A percentile compares a stretch with the other conserved stretches of the same genome.
Evolutionary conservation across 2,329 filamentous ascomycete genomes (phyloP).

Genomic region (Whalleya microplaca): DNA sequence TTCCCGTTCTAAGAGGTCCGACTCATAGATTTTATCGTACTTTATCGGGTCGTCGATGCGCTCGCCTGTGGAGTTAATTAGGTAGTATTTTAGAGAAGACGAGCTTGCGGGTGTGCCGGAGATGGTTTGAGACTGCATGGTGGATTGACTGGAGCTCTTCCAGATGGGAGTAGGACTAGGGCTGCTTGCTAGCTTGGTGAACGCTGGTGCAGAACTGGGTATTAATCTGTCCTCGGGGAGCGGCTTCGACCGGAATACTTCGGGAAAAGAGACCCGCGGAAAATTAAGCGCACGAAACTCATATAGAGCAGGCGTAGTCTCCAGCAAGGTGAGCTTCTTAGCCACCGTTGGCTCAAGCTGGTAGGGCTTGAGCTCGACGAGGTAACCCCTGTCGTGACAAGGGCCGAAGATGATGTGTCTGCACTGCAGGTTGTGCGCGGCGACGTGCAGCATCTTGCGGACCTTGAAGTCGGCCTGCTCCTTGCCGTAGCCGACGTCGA

Average conservation of each 20-base stretch:
- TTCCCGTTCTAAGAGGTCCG: conserved; percentile 5
- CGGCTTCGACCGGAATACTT: conserved; percentile 19
- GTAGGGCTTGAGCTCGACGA: conserved; percentile 14
- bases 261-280: conserved; percentile 11
- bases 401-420: conserved; percentile 22
- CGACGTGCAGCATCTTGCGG: conserved; percentile 15
- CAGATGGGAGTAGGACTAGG: neutral
- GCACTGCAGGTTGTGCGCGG: conserved; percentile 20
- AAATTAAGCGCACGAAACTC: conserved; percentile 15
- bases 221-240: conserved; percentile 5
- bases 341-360: conserved; percentile 8
- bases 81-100: conserved; percentile 6
- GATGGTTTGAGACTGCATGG: neutral
- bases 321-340: conserved; percentile 13
- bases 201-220: neutral
- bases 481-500: conserved; percentile 20
- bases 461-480: conserved; percentile 24
- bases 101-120: conserved; percentile 1
- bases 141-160: neutral
- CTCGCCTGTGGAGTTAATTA: conserved; percentile 8
- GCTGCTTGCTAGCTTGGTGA: neutral
- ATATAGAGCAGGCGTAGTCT: conserved; percentile 10
- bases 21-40: neutral
- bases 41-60: conserved; percentile 17
- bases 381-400: conserved; percentile 21